Evolutionary conservation across 768 basidiomycete species (phyloP).

Genomic region (Lactarius pseudohatsudake): DNA sequence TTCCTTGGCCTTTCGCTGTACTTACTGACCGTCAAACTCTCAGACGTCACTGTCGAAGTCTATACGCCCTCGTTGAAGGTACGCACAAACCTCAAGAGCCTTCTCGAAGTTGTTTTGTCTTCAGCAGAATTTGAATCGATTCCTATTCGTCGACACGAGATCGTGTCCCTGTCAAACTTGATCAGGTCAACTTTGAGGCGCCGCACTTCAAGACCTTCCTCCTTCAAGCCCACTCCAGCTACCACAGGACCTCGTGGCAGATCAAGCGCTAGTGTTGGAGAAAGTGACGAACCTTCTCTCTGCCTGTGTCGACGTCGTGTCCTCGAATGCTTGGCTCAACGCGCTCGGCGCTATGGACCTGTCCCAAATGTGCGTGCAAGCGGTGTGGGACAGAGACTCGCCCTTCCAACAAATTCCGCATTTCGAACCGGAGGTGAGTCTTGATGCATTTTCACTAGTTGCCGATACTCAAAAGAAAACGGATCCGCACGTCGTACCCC

Average conservation of each 20-base stretch:
- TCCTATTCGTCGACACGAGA: conserved; percentile 95
- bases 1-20: neutral
- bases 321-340: conserved; percentile 92
- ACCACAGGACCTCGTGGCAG: conserved; percentile 90
- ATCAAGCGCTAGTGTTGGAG: conserved; percentile 83
- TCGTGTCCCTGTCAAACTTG: conserved; percentile 93
- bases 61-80: conserved; percentile 95
- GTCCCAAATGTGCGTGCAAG: conserved; percentile 98
- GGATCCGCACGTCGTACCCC: conserved; percentile 73
- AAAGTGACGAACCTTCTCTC: conserved; percentile 90
- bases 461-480: neutral
- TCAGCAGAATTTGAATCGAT: conserved; percentile 95
- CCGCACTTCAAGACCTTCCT: conserved; percentile 99
- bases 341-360: conserved; percentile 97
- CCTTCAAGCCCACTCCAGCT: conserved; percentile 92
- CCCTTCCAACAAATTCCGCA: conserved; percentile 96
- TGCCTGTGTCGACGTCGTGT: conserved; percentile 98
- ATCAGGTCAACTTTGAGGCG: conserved; percentile 79
- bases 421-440: conserved; percentile 81
- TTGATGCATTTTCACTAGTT: neutral
- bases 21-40: conserved; percentile 24
- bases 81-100: conserved; percentile 92
- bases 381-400: conserved; percentile 96
- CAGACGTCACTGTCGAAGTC: conserved; percentile 95
- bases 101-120: conserved; percentile 95